Base-by-base conservation (phyloP, 768 basidiomycete genomes). In the Gloeopeniophorella convolvens region DNA sequence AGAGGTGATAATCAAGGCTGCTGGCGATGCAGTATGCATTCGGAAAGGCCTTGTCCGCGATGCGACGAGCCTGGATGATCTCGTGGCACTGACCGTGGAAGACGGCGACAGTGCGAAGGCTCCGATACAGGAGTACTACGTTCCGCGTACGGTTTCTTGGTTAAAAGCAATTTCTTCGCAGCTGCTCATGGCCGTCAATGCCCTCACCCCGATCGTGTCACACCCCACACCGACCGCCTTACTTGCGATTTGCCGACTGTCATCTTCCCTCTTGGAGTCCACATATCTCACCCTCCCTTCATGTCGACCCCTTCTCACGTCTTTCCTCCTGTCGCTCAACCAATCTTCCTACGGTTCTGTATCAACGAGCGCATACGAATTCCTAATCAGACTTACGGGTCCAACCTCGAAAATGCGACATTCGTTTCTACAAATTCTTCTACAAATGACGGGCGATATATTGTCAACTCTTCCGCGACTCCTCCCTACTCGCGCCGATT, bases 111-210 rank as follows among this genome's bases (percentile, higher is more conserved):
- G 40, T 8, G 48, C 27, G 15, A 24, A n/a, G 10, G 31, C 42
- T 11, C 20, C 52, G 23, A 39, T 24, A 32, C 20, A 37, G 24
- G 53, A 24, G 26, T 49, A 34, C 13, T 39, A 35, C 11, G 39
- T 48, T 12, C 16, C 16, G n/a, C 54, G 57, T 32, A 48, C 87
- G 0, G 63, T 78, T 11, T 72, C 82, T 0, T 98, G 94, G 89
- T 74, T 96, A 36, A 76, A 74, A 18, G 91, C 79, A 30, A 92
- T 90, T 1, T 72, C 87, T 2, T 77, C 89, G 5, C 92, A 96
- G 60, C 68, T 98, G 10, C 79, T 86, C 39, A 83, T 90, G 20
- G 89, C 92, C 7, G 63, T 97, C 44, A 87, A 89, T 57, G 71
- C 83, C 0, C 69, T 97, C 16, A 77, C 84, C 1, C 75, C 84